Evolutionary conservation across 2,329 filamentous ascomycete genomes (phyloP).

Genomic region (Teratosphaeria pseudoeucalypti): DNA sequence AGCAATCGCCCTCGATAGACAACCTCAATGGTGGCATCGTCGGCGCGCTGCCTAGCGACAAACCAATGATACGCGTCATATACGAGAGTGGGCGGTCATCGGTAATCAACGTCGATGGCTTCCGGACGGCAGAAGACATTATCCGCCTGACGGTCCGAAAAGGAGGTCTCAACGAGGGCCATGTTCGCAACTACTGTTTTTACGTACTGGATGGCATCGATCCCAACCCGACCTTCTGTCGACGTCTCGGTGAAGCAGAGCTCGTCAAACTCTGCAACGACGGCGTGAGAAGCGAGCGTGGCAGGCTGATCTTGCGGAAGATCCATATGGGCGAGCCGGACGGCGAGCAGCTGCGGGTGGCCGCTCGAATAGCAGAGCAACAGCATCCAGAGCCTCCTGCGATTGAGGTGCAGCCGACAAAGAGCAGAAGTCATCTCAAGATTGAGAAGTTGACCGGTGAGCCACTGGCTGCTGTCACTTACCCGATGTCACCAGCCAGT

Average conservation of each 20-base stretch:
- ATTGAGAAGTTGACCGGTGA: slow-evolving; percentile 84
- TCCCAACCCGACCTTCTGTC: slow-evolving; percentile 68
- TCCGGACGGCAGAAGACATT: slow-evolving; percentile 84
- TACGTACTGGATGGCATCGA: slow-evolving; percentile 83
- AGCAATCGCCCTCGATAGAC: slow-evolving; percentile 76
- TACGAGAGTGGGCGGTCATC: slow-evolving; percentile 86
- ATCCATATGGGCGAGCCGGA: slow-evolving; percentile 89
- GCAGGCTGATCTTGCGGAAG: slow-evolving; percentile 79
- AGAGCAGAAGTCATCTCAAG: slow-evolving; percentile 74
- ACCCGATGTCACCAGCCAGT: slow-evolving; percentile 75
- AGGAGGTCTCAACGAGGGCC: slow-evolving; percentile 76
- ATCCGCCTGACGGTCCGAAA: slow-evolving; percentile 83
- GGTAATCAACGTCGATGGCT: slow-evolving; percentile 85
- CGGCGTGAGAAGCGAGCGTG: slow-evolving; percentile 71
- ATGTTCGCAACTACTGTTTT: slow-evolving; percentile 93
- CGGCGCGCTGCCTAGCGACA: slow-evolving; percentile 70
- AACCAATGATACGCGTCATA: slow-evolving; percentile 85
- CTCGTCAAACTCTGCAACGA: slow-evolving; percentile 87
- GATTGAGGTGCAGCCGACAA: slow-evolving; percentile 50
- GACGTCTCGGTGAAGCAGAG: slow-evolving; percentile 75
- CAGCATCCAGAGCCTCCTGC: slow-evolving; percentile 50
- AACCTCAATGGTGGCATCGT: slow-evolving; percentile 58
- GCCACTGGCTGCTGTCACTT: slow-evolving; percentile 72
- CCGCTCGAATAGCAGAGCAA: slow-evolving; percentile 79
- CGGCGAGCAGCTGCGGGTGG: slow-evolving; percentile 72